Conservation (phyloP, 23 red algal genomes). For the Chondrus crispus region DNA sequence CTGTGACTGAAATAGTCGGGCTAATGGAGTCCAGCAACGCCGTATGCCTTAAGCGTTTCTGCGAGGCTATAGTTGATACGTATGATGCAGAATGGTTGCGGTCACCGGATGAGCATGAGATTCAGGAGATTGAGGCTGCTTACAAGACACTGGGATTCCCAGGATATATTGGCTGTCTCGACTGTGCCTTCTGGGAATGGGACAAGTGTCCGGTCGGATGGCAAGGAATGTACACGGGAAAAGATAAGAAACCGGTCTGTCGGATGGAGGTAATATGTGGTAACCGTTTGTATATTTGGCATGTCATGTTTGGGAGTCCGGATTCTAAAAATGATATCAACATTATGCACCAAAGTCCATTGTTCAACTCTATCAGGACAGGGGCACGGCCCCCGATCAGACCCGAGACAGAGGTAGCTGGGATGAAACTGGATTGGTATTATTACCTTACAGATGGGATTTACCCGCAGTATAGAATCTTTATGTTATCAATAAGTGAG, state of each 20-base stretch:
- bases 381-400: neutral
- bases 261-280: neutral
- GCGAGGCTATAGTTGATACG: neutral
- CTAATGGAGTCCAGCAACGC: no score
- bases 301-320: neutral
- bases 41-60: neutral
- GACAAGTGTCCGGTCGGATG: neutral
- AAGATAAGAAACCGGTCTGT: neutral
- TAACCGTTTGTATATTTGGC: neutral
- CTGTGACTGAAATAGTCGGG: no score
- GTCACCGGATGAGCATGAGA: neutral
- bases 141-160: neutral
- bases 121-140: neutral
- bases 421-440: no score
- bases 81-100: neutral
- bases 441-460: no score
- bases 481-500: no score
- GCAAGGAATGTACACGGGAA: neutral
- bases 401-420: no score
- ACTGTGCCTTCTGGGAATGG: constrained; percentile 23
- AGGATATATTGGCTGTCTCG: constrained; percentile 11
- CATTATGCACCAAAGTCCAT: neutral
- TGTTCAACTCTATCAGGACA: neutral
- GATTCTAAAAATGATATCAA: neutral
- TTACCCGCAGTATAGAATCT: no score